A percentile compares a stretch with the other conserved stretches of the same genome.
phyloP scores from a whole-genome alignment of 768 basidiomycete species.

The Mycena vitilis region DNA sequence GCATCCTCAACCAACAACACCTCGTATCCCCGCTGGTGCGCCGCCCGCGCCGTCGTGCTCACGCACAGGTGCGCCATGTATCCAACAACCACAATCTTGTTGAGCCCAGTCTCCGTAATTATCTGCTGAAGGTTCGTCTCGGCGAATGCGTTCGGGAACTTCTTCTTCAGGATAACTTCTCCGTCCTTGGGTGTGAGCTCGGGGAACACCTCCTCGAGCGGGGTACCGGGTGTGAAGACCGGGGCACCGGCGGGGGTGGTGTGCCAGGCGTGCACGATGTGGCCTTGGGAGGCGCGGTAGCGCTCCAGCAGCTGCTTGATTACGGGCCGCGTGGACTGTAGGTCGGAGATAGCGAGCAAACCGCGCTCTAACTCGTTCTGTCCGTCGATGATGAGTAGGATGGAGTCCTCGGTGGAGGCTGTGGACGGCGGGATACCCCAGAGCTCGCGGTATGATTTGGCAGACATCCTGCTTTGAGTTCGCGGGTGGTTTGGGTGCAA shows the following conservation, averaged over 20 bases:
- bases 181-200: slow-evolving; percentile 13
- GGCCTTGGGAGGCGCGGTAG: slow-evolving; percentile 22
- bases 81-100: slow-evolving; percentile 26
- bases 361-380: slow-evolving; percentile 29
- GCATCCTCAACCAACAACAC: slow-evolving; percentile 12
- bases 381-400: slow-evolving; percentile 32
- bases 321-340: slow-evolving; percentile 20
- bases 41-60: slow-evolving; percentile 29
- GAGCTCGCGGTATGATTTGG: slow-evolving; percentile 24
- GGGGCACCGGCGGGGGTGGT: slow-evolving; percentile 14
- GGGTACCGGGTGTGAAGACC: slow-evolving; percentile 28
- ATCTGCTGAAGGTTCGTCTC: slow-evolving; percentile 18
- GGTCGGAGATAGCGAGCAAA: slow-evolving; percentile 15
- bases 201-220: slow-evolving; percentile 23
- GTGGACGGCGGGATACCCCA: slow-evolving; percentile 16
- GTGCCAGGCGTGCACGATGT: slow-evolving; percentile 22
- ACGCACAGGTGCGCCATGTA: slow-evolving; percentile 29
- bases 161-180: slow-evolving; percentile 17
- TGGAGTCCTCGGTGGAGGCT: slow-evolving; percentile 14
- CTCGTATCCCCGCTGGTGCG: slow-evolving; percentile 21
- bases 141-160: slow-evolving; percentile 22
- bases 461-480: not conserved
- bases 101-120: slow-evolving; percentile 12
- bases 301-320: slow-evolving; percentile 20
- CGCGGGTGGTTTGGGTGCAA: too few species aligned